Evolutionary conservation across 164 flowering plant species (phyloP), one percentile per base, ranked within the genome.

Genomic region (Umbellularia californica): DNA sequence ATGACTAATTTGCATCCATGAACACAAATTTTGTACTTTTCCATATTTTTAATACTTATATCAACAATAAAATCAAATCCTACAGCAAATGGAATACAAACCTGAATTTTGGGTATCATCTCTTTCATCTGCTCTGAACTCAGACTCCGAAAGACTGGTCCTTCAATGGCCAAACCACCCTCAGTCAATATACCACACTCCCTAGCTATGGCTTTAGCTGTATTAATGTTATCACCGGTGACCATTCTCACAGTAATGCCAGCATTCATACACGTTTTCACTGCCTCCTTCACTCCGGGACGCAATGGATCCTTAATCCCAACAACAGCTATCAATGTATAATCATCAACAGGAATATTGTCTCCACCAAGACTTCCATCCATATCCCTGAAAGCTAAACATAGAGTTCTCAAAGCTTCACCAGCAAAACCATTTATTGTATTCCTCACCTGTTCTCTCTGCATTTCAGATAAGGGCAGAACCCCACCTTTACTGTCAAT

Each of bases 301-400:
- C 90, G 83, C 66, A 87, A 79, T 30, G 90, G 90, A 78, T 87
- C 90, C 77, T 85, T 87, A 17, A 87, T 87, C 64, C 90, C 88
- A 41, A 87, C 79, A 65, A 87, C 77, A 65, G 85, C 82, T 50
- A 87, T 76, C 70, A 87, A 70, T 71, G 88, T 83, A 77, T 84
- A 87, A 23, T 83, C 87, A 68, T 77, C 72, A 28, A 68, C 69
- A 68, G 90, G 88, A 22, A 87, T 81, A 35, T 6, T 72, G 14
- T 81, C 72, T 50, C 70, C 76, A 41, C 73, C 60, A 33, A n/a
- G 58, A 58, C 13, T 71, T 65, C 76, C 72, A 35, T 78, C 84
- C 33, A 84, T 20, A 69, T 87, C 87, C 77, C 78, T 87, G 77
- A 50, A 85, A 72, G 88, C 90, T 71, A 87, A 75, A 80, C 86